A percentile compares a stretch with the other conserved stretches of the same genome.
phyloP scores from a whole-genome alignment of 768 basidiomycete species.

The Gymnopilus junonius region DNA sequence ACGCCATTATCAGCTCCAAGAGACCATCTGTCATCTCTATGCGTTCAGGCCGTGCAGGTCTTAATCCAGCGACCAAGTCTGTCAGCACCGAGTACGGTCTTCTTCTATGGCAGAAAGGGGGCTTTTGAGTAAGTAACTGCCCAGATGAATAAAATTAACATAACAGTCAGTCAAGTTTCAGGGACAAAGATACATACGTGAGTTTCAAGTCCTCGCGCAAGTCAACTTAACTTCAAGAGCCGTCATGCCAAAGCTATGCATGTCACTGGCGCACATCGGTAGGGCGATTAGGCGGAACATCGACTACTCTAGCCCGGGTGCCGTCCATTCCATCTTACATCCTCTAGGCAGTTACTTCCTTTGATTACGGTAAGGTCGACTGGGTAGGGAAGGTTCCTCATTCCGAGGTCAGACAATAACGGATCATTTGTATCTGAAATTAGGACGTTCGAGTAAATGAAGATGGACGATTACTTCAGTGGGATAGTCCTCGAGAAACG shows the following conservation, averaged over 20 bases:
- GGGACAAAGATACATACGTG: neutral
- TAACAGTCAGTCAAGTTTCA: neutral
- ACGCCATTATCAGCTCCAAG: neutral
- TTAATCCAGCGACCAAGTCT: neutral
- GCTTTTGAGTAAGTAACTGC: neutral
- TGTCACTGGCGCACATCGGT: neutral
- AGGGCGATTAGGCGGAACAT: too few relatives aligned
- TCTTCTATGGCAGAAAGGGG: neutral
- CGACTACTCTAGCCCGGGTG: slow-evolving; percentile 30
- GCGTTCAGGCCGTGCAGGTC: neutral
- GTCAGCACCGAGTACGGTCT: neutral
- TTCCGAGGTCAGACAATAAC: slow-evolving; percentile 26
- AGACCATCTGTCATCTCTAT: neutral
- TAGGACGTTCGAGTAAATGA: slow-evolving; percentile 27
- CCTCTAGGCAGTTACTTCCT: slow-evolving; percentile 4
- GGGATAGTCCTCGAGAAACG: neutral
- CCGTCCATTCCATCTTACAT: slow-evolving; percentile 29
- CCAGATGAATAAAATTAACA: neutral
- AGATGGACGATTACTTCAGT: neutral
- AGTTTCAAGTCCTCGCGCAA: neutral
- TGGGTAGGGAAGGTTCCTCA: slow-evolving; percentile 14
- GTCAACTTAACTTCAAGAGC: slow-evolving; percentile 1
- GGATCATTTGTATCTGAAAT: slow-evolving; percentile 23
- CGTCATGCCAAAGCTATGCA: slow-evolving; percentile 9
- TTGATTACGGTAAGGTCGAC: slow-evolving; percentile 7